A percentile compares a stretch with the other conserved stretches of the same genome.
phyloP scores from a whole-genome alignment of 208 protist species.

The Porcisia hertigi region DNA sequence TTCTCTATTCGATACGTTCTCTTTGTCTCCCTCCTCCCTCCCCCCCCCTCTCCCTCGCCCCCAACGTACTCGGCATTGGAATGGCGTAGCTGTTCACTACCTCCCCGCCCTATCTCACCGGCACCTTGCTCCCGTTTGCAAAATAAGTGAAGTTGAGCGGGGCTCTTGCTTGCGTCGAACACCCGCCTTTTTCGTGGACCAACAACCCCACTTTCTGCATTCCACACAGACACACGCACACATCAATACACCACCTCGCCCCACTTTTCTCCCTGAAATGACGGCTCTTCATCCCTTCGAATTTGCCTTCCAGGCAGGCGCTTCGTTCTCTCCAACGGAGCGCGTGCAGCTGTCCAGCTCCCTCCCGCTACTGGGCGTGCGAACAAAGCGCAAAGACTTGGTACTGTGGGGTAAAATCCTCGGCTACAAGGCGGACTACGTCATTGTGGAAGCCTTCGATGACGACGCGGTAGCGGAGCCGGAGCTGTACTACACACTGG shows the following conservation, averaged over 20 bases:
- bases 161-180: no score
- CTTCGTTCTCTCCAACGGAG: constrained; percentile 56
- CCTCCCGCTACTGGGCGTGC: constrained; percentile 63
- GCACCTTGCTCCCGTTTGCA: no score
- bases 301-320: constrained; percentile 50
- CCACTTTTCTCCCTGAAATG: constrained; percentile 24
- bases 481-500: constrained; percentile 82
- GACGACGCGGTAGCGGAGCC: constrained; percentile 76
- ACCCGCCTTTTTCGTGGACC: no score
- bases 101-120: no score
- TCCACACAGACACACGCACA: neutral
- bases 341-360: constrained; percentile 71
- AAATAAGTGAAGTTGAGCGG: no score
- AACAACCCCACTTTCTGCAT: neutral
- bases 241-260: neutral
- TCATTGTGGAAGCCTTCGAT: constrained; percentile 75
- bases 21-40: constrained; percentile 14
- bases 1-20: neutral
- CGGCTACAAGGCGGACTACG: constrained; percentile 85
- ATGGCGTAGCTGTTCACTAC: no score
- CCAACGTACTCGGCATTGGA: neutral
- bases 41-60: neutral
- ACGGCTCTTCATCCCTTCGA: constrained; percentile 52
- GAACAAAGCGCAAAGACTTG: constrained; percentile 65
- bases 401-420: constrained; percentile 86